Base-by-base conservation (phyloP, 495 filamentous ascomycete genomes). In the Cladorrhinum samala region DNA sequence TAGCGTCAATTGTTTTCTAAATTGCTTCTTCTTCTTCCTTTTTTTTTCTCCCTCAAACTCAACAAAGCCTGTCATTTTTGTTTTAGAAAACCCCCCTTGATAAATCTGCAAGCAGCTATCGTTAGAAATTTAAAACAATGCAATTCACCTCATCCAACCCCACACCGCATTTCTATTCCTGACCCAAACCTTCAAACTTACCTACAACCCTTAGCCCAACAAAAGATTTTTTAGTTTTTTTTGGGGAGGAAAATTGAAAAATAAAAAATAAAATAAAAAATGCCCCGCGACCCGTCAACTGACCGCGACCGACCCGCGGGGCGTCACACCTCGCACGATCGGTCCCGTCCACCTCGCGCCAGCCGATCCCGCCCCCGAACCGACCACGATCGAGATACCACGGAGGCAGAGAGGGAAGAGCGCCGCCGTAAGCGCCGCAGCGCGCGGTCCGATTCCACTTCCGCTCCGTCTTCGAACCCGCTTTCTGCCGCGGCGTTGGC, bases 401-500 rank as follows among this genome's bases (percentile, higher is more conserved):
- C 44, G 8, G 38, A 43, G 16, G 38, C 25, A 8, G 49, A 43
- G 33, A 42, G 24, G 23, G 38, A 52, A n/a, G 18, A 52, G 46
- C 44, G 43, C 33, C 23, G 25, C 4, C 21, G 45, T 14, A 47
- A 33, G 23, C 45, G 45, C 9, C 9, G 45, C 9, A 30, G 23
- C 24, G n/a, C n/a, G n/a, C 45, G 25, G 3, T 13, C 21, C 9
- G 45, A 33, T 24, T 47, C 45, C 45, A n/a, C 21, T 33, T 41
- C 39, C 5, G 45, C 45, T n/a, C 45, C 45, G 0, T 46, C 43
- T 46, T 46, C 43, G 54, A 33, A 55, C 65, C 68, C 62, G 4
- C 62, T 82, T 25, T 82, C 78, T 27, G 75, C 77, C 9, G 79
- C 82, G 51, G 77, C 83, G 7, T 64, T 88, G 52, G 83, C 83